phyloP scores from a whole-genome alignment of 129 eudicot genomes.

The Smallanthus sonchifolius region DNA sequence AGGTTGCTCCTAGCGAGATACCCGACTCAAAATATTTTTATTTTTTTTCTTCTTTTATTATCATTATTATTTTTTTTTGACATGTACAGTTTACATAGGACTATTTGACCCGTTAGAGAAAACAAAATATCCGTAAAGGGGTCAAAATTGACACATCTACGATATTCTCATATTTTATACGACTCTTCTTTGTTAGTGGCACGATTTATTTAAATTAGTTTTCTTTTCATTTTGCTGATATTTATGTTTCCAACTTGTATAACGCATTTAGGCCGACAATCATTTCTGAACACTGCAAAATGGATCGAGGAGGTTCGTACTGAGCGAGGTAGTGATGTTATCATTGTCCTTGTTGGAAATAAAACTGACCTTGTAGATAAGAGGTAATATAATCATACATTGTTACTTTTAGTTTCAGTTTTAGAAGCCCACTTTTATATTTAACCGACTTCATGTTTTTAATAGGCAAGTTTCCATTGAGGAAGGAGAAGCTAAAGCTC shows the following conservation, averaged over 20 bases:
- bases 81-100: too few species aligned
- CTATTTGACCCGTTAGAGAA: background rate
- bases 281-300: constrained; percentile 71
- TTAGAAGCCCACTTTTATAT: background rate
- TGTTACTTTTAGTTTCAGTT: background rate
- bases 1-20: too few species aligned
- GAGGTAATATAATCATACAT: constrained; percentile 34
- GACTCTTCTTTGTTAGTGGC: background rate
- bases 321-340: constrained; percentile 87
- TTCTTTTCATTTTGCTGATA: background rate
- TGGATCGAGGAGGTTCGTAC: constrained; percentile 92
- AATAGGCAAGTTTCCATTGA: constrained; percentile 80
- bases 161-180: background rate
- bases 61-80: too few species aligned
- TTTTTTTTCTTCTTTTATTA: too few species aligned
- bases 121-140: background rate
- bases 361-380: constrained; percentile 89
- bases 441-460: constrained; percentile 3
- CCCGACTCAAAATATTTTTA: too few species aligned
- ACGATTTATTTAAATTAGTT: background rate
- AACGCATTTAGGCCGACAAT: constrained; percentile 51
- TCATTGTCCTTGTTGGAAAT: constrained; percentile 77
- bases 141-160: background rate
- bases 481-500: constrained; percentile 87
- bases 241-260: constrained; percentile 11